Conservation (phyloP, 768 basidiomycete species). For the Podaxis sp. region DNA sequence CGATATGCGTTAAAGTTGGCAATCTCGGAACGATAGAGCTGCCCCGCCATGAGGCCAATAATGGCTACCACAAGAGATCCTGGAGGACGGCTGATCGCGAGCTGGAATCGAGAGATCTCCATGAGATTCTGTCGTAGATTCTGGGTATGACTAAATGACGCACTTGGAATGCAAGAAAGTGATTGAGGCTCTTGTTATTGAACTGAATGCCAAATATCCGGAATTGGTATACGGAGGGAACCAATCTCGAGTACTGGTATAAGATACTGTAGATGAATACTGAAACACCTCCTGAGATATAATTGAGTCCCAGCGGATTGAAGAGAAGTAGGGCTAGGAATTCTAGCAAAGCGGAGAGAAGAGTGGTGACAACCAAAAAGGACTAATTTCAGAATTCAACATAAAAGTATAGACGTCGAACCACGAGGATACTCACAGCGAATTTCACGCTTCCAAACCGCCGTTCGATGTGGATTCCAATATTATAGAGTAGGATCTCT, state of each 20-base stretch:
- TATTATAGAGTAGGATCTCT: constrained; percentile 71
- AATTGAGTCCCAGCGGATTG: constrained; percentile 67
- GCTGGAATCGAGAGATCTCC: constrained; percentile 37
- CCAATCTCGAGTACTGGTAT: constrained; percentile 79
- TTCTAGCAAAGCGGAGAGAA: constrained; percentile 68
- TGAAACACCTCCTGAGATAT: constrained; percentile 76
- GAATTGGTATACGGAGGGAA: constrained; percentile 76
- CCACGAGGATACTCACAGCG: constrained; percentile 53
- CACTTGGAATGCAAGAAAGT: constrained; percentile 74
- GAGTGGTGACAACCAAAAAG: constrained; percentile 65
- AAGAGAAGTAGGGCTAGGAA: constrained; percentile 65
- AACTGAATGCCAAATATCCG: constrained; percentile 71
- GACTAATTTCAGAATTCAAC: constrained; percentile 47
- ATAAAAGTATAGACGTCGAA: constrained; percentile 4
- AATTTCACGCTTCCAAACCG: constrained; percentile 87
- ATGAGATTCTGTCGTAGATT: not conserved
- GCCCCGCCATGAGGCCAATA: constrained; percentile 69
- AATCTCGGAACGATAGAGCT: constrained; percentile 82
- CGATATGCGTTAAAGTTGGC: constrained; percentile 80
- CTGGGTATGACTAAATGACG: constrained; percentile 18
- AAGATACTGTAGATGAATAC: constrained; percentile 75
- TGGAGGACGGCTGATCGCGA: constrained; percentile 67
- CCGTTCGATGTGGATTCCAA: constrained; percentile 73
- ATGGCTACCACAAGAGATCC: constrained; percentile 60
- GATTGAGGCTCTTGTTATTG: constrained; percentile 75